These are phyloP conservation scores for Epichloe hybrida DNA, from an alignment of 2,329 filamentous ascomycete species.

Conservation along the genomic window DNA sequence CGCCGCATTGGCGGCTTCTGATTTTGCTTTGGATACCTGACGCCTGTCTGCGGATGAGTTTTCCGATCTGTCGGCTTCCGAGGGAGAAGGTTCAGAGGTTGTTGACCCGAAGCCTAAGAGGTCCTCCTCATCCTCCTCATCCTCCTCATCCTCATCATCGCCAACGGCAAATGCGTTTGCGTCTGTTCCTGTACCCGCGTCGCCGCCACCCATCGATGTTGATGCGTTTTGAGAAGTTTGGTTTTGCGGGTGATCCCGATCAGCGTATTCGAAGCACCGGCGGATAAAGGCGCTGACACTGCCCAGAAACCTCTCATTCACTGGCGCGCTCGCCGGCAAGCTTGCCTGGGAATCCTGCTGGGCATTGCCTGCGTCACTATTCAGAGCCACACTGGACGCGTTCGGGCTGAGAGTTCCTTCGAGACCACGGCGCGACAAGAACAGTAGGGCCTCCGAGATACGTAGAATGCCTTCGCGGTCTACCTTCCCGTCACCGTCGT, in stretches of 20 bases:
- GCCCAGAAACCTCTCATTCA: conserved; percentile 78
- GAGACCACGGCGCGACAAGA: conserved; percentile 78
- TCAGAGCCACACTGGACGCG: conserved; percentile 41
- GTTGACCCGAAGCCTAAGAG: conserved; percentile 46
- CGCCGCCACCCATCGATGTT: conserved; percentile 12
- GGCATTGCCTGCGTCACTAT: conserved; percentile 19
- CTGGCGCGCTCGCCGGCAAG: conserved; percentile 39
- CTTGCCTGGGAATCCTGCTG: conserved; percentile 22
- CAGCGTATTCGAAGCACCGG: conserved; percentile 94
- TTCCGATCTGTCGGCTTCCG: conserved; percentile 27
- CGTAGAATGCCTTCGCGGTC: conserved; percentile 89
- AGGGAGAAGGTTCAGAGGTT: conserved; percentile 22
- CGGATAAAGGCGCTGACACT: conserved; percentile 94
- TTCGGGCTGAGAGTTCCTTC: conserved; percentile 60
- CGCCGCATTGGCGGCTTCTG: conserved; percentile 73
- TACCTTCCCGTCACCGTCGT: conserved; percentile 78
- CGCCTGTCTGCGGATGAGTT: conserved; percentile 25
- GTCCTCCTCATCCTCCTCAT: conserved; percentile 46
- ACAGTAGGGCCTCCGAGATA: conserved; percentile 87
- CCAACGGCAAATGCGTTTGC: conserved; percentile 55
- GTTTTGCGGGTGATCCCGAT: conserved; percentile 67
- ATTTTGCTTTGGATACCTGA: conserved; percentile 48
- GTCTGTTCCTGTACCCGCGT: conserved; percentile 27
- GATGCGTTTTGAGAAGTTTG: conserved; percentile 18
- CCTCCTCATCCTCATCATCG: conserved; percentile 52